These are phyloP conservation scores for Linanthus parryae DNA, from an alignment of 148 eudicot species.

Conservation along the genomic window DNA sequence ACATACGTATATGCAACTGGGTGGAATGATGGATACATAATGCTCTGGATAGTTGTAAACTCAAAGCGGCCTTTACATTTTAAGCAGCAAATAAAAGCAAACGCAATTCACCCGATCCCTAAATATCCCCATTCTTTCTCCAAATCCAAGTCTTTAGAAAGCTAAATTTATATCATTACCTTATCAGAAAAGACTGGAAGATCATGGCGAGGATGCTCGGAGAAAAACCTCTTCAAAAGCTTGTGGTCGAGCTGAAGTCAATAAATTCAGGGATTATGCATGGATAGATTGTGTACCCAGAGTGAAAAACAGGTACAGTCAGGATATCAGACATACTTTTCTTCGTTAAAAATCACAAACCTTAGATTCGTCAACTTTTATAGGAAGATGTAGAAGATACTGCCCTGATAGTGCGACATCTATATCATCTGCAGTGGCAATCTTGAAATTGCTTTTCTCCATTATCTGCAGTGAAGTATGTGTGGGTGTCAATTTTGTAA, in stretches of 20 bases:
- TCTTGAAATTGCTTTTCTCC: slow-evolving; percentile 94
- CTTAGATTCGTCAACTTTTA: slow-evolving; percentile 89
- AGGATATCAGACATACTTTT: background rate
- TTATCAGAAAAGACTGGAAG: slow-evolving; percentile 89
- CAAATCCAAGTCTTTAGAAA: slow-evolving; percentile 5
- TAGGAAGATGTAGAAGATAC: slow-evolving; percentile 91
- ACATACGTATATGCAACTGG: background rate
- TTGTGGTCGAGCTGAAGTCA: slow-evolving; percentile 64
- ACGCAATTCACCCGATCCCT: background rate
- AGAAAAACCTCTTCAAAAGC: slow-evolving; percentile 65
- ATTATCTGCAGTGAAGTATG: slow-evolving; percentile 39
- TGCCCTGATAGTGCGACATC: slow-evolving; percentile 86
- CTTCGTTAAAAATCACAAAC: slow-evolving; percentile 17
- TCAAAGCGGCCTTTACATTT: background rate
- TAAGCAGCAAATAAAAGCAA: background rate
- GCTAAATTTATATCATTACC: slow-evolving; percentile 36
- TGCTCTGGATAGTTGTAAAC: background rate
- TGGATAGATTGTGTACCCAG: background rate
- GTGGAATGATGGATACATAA: background rate
- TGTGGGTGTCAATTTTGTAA: background rate
- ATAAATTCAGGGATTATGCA: background rate
- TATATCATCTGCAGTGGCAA: slow-evolving; percentile 73
- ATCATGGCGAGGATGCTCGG: slow-evolving; percentile 57
- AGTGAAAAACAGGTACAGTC: background rate
- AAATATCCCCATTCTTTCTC: slow-evolving; percentile 1